Evolutionary conservation across 169 alveolate genomes (phyloP), one percentile per base, ranked within the genome.

Genomic region (Amoebophrya sp.): DNA sequence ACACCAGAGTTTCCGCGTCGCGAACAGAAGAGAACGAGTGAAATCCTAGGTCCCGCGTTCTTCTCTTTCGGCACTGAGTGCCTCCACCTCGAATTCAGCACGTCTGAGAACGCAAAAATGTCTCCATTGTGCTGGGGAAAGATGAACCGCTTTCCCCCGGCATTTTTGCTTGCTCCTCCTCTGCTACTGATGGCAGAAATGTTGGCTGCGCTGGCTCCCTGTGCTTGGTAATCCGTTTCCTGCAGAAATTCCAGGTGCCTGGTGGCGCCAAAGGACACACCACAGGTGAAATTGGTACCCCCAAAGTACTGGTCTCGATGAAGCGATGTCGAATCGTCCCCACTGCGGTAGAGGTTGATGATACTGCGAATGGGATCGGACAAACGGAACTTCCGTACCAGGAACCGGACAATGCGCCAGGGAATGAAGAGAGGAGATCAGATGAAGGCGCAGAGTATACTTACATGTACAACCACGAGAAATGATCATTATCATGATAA

Each of bases 221-320:
- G 26, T 65, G 83, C 26, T 6, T 65, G 83, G 83, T 65, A 65
- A 26, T 65, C 83, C 83, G n/a, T 36, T 36, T 65, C 83, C 33
- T 65, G 83, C 26, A 65, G 26, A 26, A 65, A 65, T 26, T 12
- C 83, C 36, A 65, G 83, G 2, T 65, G 39, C 33, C 83, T 29
- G 39, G 26, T 6, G 39, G 83, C 83, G 33, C 83, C 83, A 36
- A 65, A 65, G 36, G 33, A 6, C 83, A 65, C 36, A 6, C 83
- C 83, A 36, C 83, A 65, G 33, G 83, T 65, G 83, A 65, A 65
- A 65, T 65, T 65, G 39, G 83, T 36, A 0, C n/a, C 83, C 36
- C 83, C 83, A 36, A 12, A 65, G 83, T 65, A 65, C 26, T 65
- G 83, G 83, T 65, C 83, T 10, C 83, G 83, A 36, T 65, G 83